phyloP scores from a whole-genome alignment of 306 rosid species.

The Canavalia ensiformis region DNA sequence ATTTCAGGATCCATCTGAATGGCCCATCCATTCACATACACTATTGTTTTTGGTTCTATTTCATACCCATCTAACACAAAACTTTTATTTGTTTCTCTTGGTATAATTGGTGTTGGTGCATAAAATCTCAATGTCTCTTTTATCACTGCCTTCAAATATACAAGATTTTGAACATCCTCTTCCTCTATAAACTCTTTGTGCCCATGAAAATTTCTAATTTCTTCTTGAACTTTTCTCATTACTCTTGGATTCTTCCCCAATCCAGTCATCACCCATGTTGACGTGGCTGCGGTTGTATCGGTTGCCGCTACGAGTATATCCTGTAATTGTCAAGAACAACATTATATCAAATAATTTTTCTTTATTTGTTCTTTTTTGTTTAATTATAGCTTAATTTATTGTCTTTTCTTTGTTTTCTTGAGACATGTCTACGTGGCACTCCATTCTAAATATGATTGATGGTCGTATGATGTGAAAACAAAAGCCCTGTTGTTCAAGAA shows the following conservation, averaged over 20 bases:
- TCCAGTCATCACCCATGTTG: slow-evolving; percentile 27
- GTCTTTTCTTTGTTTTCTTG: background rate
- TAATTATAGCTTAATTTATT: background rate
- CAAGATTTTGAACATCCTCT: slow-evolving; percentile 20
- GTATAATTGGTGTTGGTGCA: slow-evolving; percentile 1
- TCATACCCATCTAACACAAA: slow-evolving; percentile 9
- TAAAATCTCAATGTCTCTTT: slow-evolving; percentile 22
- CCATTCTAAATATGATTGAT: no score
- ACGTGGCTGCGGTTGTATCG: slow-evolving; percentile 30
- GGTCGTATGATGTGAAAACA: no score
- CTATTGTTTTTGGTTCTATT: slow-evolving; percentile 17
- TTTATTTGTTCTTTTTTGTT: background rate
- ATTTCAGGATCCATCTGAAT: no score
- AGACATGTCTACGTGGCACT: background rate
- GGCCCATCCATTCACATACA: slow-evolving; percentile 29
- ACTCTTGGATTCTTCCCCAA: slow-evolving; percentile 25
- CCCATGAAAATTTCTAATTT: background rate
- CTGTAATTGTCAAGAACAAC: background rate
- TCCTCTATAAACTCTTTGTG: slow-evolving; percentile 11
- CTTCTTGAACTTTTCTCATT: slow-evolving; percentile 26
- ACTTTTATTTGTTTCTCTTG: slow-evolving; percentile 25
- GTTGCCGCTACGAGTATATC: slow-evolving; percentile 12
- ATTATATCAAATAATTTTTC: background rate
- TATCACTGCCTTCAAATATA: slow-evolving; percentile 26
- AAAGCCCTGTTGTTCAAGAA: no score